Conservation (phyloP, 2,329 filamentous ascomycete species). For the Fusarium concolor region DNA sequence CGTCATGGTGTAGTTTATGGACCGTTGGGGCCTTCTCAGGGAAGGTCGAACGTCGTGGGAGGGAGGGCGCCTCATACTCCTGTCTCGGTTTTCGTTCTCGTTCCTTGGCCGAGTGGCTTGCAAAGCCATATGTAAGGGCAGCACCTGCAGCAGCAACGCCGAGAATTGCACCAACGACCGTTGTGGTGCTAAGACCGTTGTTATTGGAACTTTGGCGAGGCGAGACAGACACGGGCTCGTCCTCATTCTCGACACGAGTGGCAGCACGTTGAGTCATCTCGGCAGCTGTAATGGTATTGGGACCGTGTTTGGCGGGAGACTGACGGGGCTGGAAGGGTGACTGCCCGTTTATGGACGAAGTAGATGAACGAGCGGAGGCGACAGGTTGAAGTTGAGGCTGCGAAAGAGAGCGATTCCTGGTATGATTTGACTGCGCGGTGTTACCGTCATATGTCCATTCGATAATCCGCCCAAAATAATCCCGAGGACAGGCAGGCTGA, state of each 20-base stretch:
- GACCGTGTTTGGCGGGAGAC: constrained; percentile 32
- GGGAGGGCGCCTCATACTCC: constrained; percentile 54
- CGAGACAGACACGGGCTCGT: constrained; percentile 40
- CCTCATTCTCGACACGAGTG: constrained; percentile 30
- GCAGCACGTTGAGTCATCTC: constrained; percentile 43
- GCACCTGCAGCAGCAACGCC: constrained; percentile 81
- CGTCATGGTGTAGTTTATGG: constrained; percentile 35
- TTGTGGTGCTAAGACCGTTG: constrained; percentile 66
- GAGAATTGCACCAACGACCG: constrained; percentile 79
- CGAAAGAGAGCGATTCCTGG: constrained; percentile 40
- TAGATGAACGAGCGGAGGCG: constrained; percentile 37
- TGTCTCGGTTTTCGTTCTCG: constrained; percentile 60
- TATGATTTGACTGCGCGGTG: constrained; percentile 24
- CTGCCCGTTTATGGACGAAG: constrained; percentile 39
- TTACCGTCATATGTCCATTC: constrained; percentile 63
- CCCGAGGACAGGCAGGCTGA: constrained; percentile 45
- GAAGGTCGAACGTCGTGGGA: constrained; percentile 60
- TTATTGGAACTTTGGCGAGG: constrained; percentile 53
- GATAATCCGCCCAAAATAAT: constrained; percentile 59
- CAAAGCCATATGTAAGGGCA: constrained; percentile 76
- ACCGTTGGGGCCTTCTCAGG: constrained; percentile 55
- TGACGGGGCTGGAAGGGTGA: constrained; percentile 37
- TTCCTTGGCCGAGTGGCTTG: constrained; percentile 57
- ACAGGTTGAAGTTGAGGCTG: constrained; percentile 36
- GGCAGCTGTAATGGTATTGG: constrained; percentile 39